Conservation (phyloP, 2,329 filamentous ascomycete species). For the Orbilia javanica region DNA sequence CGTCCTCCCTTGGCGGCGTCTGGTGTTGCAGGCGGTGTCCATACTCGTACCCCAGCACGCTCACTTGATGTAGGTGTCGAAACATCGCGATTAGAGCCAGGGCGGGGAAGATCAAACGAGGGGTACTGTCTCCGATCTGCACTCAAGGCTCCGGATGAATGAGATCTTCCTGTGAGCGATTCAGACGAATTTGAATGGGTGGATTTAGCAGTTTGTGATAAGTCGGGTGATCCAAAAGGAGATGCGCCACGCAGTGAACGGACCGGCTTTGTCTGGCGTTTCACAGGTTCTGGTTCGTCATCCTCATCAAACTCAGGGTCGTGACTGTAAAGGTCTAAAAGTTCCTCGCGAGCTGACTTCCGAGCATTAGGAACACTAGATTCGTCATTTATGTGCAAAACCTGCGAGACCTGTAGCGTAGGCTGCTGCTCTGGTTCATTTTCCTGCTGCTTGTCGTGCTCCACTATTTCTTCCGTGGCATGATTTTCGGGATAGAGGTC, state of each 20-base stretch:
- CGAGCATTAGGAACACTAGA: constrained; percentile 11
- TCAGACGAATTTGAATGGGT: constrained; percentile 53
- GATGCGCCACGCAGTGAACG: constrained; percentile 41
- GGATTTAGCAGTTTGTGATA: constrained; percentile 48
- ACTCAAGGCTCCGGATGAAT: constrained; percentile 41
- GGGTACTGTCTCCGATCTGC: constrained; percentile 48
- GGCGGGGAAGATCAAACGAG: constrained; percentile 46
- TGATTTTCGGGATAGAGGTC: constrained; percentile 54
- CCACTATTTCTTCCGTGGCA: constrained; percentile 33
- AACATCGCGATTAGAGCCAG: constrained; percentile 46
- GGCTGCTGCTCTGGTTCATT: background rate
- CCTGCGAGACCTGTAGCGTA: constrained; percentile 6
- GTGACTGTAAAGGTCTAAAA: constrained; percentile 53
- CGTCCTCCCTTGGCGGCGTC: constrained; percentile 60
- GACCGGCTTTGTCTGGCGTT: constrained; percentile 51
- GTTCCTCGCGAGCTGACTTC: constrained; percentile 51
- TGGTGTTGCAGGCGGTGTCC: constrained; percentile 61
- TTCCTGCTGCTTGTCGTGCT: constrained; percentile 17
- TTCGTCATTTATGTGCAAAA: constrained; percentile 19
- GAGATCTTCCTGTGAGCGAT: constrained; percentile 35
- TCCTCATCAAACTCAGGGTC: constrained; percentile 50
- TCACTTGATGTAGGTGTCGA: constrained; percentile 41
- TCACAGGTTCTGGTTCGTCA: constrained; percentile 48
- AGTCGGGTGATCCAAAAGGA: constrained; percentile 45
- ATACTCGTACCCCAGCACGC: constrained; percentile 59